These are phyloP conservation scores for Nemania abortiva DNA, from an alignment of 2,329 filamentous ascomycete species.

Conservation along the genomic window DNA sequence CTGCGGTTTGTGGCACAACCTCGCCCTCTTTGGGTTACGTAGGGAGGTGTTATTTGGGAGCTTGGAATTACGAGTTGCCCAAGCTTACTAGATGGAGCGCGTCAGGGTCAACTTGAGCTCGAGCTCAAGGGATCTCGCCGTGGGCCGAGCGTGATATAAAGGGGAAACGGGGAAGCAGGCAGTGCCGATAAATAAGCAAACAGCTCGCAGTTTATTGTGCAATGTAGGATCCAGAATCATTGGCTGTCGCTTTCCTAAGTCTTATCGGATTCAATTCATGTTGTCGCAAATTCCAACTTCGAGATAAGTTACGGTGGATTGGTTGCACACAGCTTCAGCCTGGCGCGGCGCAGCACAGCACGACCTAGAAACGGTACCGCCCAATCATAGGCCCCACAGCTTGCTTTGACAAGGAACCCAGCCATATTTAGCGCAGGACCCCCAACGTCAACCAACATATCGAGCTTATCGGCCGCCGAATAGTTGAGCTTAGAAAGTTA, in stretches of 20 bases:
- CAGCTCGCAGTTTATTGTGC: not conserved
- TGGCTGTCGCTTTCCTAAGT: slow-evolving; percentile 7
- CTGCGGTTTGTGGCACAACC: slow-evolving; percentile 13
- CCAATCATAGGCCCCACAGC: slow-evolving; percentile 28
- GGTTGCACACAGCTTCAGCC: slow-evolving; percentile 17
- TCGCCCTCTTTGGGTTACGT: slow-evolving; percentile 2
- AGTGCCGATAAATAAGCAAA: not conserved
- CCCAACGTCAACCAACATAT: not conserved
- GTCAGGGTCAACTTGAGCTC: slow-evolving; percentile 23
- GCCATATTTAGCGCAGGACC: not conserved
- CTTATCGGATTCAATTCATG: slow-evolving; percentile 29
- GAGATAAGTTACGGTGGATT: not conserved
- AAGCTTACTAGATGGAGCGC: slow-evolving; percentile 18
- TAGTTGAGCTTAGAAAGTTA: no score
- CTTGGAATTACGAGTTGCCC: slow-evolving; percentile 1
- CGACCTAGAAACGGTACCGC: not conserved
- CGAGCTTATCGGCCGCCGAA: no score
- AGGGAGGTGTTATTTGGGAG: slow-evolving; percentile 5
- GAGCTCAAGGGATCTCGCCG: not conserved
- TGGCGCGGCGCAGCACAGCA: slow-evolving; percentile 13
- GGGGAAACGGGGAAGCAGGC: not conserved
- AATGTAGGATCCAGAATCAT: not conserved
- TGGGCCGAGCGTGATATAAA: not conserved
- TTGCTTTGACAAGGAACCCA: not conserved
- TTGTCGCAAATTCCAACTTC: slow-evolving; percentile 27